Evolutionary conservation across 2,329 filamentous ascomycete species (phyloP).

Genomic region (Golovinomyces cichoracearum): DNA sequence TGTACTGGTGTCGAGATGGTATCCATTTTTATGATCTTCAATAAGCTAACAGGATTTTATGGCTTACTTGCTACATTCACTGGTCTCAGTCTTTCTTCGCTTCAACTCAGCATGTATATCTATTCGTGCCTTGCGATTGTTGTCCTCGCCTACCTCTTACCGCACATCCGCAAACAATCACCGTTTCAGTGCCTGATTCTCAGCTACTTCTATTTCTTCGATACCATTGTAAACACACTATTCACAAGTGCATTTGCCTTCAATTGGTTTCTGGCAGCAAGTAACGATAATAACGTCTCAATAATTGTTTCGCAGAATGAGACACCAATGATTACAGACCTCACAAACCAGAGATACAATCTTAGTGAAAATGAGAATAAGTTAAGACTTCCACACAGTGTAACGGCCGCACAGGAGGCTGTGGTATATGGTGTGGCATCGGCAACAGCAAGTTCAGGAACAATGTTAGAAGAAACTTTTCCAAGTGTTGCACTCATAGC

Average conservation of each 20-base stretch:
- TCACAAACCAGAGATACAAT: constrained; percentile 36
- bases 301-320: constrained; percentile 15
- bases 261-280: constrained; percentile 59
- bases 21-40: constrained; percentile 57
- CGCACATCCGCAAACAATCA: constrained; percentile 52
- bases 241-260: constrained; percentile 65
- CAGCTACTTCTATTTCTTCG: constrained; percentile 63
- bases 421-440: constrained; percentile 16
- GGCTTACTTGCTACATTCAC: constrained; percentile 72
- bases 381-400: constrained; percentile 21
- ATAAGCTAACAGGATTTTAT: constrained; percentile 78
- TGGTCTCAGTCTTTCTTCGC: constrained; percentile 53
- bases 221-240: constrained; percentile 54
- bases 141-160: constrained; percentile 42
- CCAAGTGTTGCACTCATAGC: constrained; percentile 57
- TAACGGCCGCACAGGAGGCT: constrained; percentile 24
- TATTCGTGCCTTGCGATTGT: constrained; percentile 53
- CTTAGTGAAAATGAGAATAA: constrained; percentile 29
- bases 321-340: constrained; percentile 31
- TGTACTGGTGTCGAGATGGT: constrained; percentile 71
- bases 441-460: constrained; percentile 31
- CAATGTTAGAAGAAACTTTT: constrained; percentile 39
- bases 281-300: constrained; percentile 15
- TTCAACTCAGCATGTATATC: constrained; percentile 77
- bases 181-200: constrained; percentile 58